Evolutionary conservation across 108 stramenopile genomes (phyloP), one percentile per base, ranked within the genome.

Genomic region (Schizochytrium sp.): DNA sequence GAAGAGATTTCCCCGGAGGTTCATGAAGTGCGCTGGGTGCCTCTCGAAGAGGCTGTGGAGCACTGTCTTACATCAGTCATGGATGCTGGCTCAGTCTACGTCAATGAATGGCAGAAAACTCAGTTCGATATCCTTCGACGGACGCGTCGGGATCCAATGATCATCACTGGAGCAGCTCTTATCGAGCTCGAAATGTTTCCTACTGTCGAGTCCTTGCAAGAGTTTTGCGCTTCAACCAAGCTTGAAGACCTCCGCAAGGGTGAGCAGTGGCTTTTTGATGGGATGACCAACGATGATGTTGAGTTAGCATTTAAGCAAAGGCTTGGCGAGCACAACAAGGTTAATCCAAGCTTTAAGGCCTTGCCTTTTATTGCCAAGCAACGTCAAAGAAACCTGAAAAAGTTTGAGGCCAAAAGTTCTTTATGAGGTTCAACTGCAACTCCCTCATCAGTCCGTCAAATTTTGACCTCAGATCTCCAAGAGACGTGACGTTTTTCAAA

Each of bases 261-360:
- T 53, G 76, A 83, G 76, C 76, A 83, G 47, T 83, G 76, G 76
- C 76, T 83, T 42, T 83, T 83, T 55, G n/a, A 47, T 83, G 76
- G 76, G 5, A 83, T 83, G 76, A 49, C 53, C 50, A 83, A 83
- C 76, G 76, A 83, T 2, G 76, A 83, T 10, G 76, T 83, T 28
- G 76, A 55, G 28, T n/a, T 55, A 50, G 76, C 76, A 15, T 83
- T 83, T 28, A 46, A 19, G 45, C 50, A 17, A 5, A 47, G 76
- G 10, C 76, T 83, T 38, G 76, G 76, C 47, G 50, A 49, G 3
- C 15, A 46, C 8, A 28, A 83, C 5, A 83, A 17, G 45, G 53
- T 83, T 38, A 83, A 83, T 50, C 76, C 76, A 7, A 83, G 76
- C 53, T 83, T 83, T 40, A 83, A 83, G 1, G 8, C 50, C 0